phyloP scores from a whole-genome alignment of 345 rosid genomes.

The Citrus australasica region DNA sequence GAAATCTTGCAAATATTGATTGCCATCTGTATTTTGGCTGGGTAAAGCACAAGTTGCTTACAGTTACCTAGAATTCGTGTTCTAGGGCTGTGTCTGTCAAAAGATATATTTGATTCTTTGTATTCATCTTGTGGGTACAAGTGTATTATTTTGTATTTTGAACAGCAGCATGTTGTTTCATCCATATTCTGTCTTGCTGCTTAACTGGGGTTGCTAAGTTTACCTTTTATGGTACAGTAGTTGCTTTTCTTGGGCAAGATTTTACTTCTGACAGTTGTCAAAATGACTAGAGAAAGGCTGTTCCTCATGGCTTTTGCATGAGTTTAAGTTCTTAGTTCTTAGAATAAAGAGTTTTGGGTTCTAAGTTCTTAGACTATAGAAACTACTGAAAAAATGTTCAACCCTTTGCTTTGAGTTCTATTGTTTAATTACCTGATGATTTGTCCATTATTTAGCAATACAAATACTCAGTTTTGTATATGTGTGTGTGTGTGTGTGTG shows the following conservation, averaged over 20 bases:
- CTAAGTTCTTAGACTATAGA: background rate
- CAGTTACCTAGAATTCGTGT: background rate
- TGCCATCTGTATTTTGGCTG: too few species aligned
- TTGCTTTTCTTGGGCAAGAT: background rate
- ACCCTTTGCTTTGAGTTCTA: background rate
- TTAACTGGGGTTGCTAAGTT: background rate
- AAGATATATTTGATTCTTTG: background rate
- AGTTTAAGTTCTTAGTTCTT: background rate
- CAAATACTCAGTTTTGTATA: too few species aligned
- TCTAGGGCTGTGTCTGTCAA: background rate
- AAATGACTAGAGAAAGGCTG: background rate
- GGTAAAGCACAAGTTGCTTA: background rate
- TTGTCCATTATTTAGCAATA: too few species aligned
- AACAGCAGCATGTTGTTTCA: background rate
- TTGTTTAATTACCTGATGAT: background rate
- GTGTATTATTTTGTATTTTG: background rate
- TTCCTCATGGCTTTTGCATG: background rate
- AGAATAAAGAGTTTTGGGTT: background rate
- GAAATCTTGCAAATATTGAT: background rate
- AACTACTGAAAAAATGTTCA: background rate
- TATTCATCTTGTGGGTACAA: background rate
- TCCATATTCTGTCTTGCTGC: background rate
- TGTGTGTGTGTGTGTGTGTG: too few species aligned
- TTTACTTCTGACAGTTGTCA: slow-evolving; percentile 1
- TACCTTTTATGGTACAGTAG: background rate